These are phyloP conservation scores for Fraxinus americana DNA, from an alignment of 257 asterid species.

Conservation along the genomic window DNA sequence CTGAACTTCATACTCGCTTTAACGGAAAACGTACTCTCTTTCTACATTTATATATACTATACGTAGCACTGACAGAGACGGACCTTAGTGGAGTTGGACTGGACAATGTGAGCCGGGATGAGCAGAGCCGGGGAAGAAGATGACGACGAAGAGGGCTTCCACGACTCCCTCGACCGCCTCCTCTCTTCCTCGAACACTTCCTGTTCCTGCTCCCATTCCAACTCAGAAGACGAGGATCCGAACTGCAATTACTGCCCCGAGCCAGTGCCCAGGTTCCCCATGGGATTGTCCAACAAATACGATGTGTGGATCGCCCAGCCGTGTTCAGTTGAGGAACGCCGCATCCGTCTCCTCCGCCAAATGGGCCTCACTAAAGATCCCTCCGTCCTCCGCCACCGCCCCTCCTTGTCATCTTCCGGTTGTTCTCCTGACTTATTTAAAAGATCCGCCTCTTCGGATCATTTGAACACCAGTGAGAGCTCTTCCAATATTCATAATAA, in stretches of 20 bases:
- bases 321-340: constrained; percentile 86
- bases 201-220: constrained; percentile 62
- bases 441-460: constrained; percentile 36
- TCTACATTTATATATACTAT: not conserved
- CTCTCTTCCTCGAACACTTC: constrained; percentile 77
- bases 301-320: constrained; percentile 92
- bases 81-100: constrained; percentile 39
- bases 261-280: constrained; percentile 56
- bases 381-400: constrained; percentile 61
- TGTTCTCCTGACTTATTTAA: not conserved
- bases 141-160: constrained; percentile 59
- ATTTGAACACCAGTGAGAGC: constrained; percentile 30
- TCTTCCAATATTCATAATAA: constrained; percentile 13
- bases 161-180: constrained; percentile 83
- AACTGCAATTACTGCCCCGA: constrained; percentile 31
- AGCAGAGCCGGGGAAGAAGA: constrained; percentile 67
- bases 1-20: not conserved
- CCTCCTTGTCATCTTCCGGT: constrained; percentile 27
- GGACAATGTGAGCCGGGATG: constrained; percentile 58
- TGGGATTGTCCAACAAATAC: constrained; percentile 57
- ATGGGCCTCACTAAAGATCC: constrained; percentile 86
- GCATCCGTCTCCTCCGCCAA: constrained; percentile 65
- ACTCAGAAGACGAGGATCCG: constrained; percentile 44
- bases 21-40: constrained; percentile 13
- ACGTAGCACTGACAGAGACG: constrained; percentile 16